These are phyloP conservation scores for Trifolium repens DNA, from an alignment of 306 rosid species.

Conservation along the genomic window DNA sequence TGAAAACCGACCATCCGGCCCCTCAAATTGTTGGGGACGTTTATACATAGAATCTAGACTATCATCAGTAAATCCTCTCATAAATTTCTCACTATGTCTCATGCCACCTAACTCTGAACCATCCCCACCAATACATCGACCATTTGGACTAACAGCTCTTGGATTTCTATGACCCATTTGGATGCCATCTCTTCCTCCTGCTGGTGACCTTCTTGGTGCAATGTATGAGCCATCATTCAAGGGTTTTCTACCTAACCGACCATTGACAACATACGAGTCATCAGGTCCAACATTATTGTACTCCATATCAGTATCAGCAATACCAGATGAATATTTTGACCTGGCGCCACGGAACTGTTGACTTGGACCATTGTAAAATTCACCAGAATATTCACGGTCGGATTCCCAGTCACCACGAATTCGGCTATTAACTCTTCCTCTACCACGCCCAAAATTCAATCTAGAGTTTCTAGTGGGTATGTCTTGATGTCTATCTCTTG, in stretches of 20 bases:
- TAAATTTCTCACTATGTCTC: conserved; percentile 68
- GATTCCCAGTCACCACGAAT: conserved; percentile 67
- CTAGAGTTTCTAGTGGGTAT: conserved; percentile 68
- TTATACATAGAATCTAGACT: conserved; percentile 55
- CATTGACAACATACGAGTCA: conserved; percentile 62
- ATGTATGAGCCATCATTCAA: conserved; percentile 63
- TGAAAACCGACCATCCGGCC: conserved; percentile 61
- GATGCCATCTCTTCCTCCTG: conserved; percentile 60
- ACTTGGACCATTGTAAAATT: conserved; percentile 63
- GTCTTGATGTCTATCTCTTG: conserved; percentile 75
- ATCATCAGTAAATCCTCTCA: conserved; percentile 65
- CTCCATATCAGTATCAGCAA: conserved; percentile 59
- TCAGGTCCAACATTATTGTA: conserved; percentile 63
- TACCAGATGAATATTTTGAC: conserved; percentile 62
- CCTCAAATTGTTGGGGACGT: conserved; percentile 66
- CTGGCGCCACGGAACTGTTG: conserved; percentile 72
- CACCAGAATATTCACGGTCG: conserved; percentile 64
- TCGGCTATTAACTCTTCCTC: conserved; percentile 62
- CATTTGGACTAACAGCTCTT: conserved; percentile 66
- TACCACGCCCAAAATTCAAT: conserved; percentile 67
- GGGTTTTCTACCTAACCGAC: conserved; percentile 70
- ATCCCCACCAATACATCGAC: conserved; percentile 68
- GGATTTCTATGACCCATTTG: conserved; percentile 68
- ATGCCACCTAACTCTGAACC: conserved; percentile 64
- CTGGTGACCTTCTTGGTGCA: conserved; percentile 72